Evolutionary conservation across 495 filamentous ascomycete genomes (phyloP), one percentile per base, ranked within the genome.

Genomic region (Podospora pseudopauciseta): DNA sequence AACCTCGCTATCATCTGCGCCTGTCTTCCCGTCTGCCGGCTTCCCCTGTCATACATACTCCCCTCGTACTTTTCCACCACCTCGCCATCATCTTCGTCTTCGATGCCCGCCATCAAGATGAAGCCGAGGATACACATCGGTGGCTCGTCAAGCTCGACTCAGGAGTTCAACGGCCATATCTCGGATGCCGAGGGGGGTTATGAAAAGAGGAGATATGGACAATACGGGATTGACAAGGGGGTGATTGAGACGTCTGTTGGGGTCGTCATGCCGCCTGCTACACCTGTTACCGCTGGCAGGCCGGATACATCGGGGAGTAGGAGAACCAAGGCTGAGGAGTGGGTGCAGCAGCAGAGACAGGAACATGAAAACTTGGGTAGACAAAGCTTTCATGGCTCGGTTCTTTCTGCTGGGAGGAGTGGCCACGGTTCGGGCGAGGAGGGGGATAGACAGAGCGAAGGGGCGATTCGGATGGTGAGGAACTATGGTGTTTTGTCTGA

Each of bases 1-100:
- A 80, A 82, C 69, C 67, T 80, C 13, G 80, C 77, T 28, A 79
- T 84, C 64, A 80, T 85, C 65, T 83, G 80, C 72, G 82, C 80
- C 54, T 82, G 78, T 65, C 75, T 85, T 7, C 83, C 82, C 55
- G 66, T 80, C 56, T 63, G 27, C 20, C 28, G 61, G 3, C 32
- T 63, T 1, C 61, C 61, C 9, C 34, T 63, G 2, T 19, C 16
- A 3, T 63, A 63, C 20, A 19, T 63, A 4, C 32, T 63, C 16
- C 61, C 61, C n/a, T 19, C 28, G 2, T 63, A 63, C 61, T 63
- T 63, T 18, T 63, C 61, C 2, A 26, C 60, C 1, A 58, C n/a
- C 2, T 26, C 55, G 55, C n/a, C n/a, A 23, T 19, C n/a, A 2
- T 58, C 19, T 5, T 58, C 55, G 55, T 49, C 39, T 3, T 49